Evolutionary conservation across 352 stramenopile species (phyloP).

Genomic region (Globisporangium paroecandrum): DNA sequence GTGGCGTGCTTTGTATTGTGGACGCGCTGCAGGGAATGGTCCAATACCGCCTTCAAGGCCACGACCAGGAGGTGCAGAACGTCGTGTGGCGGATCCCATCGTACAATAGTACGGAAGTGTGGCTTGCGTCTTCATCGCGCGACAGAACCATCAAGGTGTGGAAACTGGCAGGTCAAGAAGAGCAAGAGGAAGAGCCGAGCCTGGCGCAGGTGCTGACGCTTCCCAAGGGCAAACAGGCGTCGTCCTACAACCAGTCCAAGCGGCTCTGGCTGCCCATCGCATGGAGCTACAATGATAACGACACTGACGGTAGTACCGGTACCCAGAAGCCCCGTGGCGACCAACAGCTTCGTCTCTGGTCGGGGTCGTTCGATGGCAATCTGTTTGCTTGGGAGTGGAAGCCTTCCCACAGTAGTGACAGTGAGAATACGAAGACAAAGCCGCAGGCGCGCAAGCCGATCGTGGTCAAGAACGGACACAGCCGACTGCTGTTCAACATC

Average conservation of each 20-base stretch:
- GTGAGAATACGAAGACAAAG: conserved; percentile 13
- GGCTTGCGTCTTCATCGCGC: conserved; percentile 62
- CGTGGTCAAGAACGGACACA: conserved; percentile 61
- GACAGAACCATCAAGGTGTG: conserved; percentile 75
- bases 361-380: conserved; percentile 67
- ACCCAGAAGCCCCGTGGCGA: neutral
- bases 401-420: neutral
- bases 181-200: conserved; percentile 8
- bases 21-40: conserved; percentile 33
- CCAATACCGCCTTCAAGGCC: conserved; percentile 44
- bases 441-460: conserved; percentile 33
- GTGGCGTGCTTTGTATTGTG: conserved; percentile 59
- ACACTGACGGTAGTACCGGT: neutral
- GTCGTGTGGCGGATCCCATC: conserved; percentile 33
- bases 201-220: conserved; percentile 38
- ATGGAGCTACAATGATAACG: conserved; percentile 31
- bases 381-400: conserved; percentile 62
- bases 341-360: conserved; percentile 45
- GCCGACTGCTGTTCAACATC: conserved; percentile 65
- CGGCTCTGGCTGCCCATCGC: conserved; percentile 71
- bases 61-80: conserved; percentile 73
- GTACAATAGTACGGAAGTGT: conserved; percentile 11
- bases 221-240: conserved; percentile 58
- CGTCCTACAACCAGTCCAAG: conserved; percentile 62
- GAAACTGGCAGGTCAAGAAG: conserved; percentile 5